Evolutionary conservation across 2,329 filamentous ascomycete genomes (phyloP).

Genomic region (Penicillium sp.): DNA sequence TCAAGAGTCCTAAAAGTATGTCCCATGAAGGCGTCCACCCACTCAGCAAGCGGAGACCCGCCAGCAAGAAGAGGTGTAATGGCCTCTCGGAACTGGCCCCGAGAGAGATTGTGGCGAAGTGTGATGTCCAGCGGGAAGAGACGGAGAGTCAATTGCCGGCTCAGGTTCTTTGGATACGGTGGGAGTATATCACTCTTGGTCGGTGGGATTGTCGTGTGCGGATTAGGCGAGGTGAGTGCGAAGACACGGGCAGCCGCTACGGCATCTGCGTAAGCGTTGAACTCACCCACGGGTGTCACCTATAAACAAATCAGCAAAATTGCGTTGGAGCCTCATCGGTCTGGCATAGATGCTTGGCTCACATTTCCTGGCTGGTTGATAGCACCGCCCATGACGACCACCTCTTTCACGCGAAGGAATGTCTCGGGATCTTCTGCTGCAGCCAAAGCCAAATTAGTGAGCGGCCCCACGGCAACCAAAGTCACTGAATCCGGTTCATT

Average conservation of each 20-base stretch:
- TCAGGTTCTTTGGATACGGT: constrained; percentile 64
- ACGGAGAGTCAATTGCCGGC: constrained; percentile 63
- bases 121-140: constrained; percentile 79
- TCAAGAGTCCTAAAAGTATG: constrained; percentile 69
- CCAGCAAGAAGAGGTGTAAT: constrained; percentile 57
- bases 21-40: constrained; percentile 70
- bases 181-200: constrained; percentile 50
- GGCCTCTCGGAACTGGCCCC: constrained; percentile 57
- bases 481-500: constrained; percentile 81
- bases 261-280: constrained; percentile 91
- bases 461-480: constrained; percentile 84
- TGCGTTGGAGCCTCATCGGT: not conserved
- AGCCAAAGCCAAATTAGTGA: constrained; percentile 91
- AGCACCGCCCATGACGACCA: constrained; percentile 93
- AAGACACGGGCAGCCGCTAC: constrained; percentile 74
- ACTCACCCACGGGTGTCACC: constrained; percentile 75
- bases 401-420: constrained; percentile 83
- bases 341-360: not conserved
- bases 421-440: constrained; percentile 85
- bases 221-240: constrained; percentile 71
- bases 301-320: constrained; percentile 33
- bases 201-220: constrained; percentile 77
- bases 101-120: constrained; percentile 64
- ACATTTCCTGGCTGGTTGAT: constrained; percentile 79
- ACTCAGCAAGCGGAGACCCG: constrained; percentile 71